Evolutionary conservation across 176 grass and related monocot species (phyloP).

Genomic region (Triticum dicoccoides): DNA sequence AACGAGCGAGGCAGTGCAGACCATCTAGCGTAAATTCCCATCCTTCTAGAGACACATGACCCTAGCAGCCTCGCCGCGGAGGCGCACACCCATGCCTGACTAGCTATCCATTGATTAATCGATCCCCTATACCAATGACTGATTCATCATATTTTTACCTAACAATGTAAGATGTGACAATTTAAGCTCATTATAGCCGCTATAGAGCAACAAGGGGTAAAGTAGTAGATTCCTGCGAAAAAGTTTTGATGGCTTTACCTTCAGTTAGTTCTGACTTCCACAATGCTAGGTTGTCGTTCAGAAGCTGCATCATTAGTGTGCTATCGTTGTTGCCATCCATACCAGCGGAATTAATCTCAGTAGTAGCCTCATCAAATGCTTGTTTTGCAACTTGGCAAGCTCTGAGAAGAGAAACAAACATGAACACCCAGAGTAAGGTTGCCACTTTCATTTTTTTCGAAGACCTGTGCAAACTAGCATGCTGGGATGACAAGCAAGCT

Average conservation of each 20-base stretch:
- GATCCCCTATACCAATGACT: too few species aligned
- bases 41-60: too few species aligned
- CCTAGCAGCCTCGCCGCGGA: too few species aligned
- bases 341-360: slow-evolving; percentile 50
- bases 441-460: background rate
- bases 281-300: slow-evolving; percentile 68
- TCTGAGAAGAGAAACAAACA: slow-evolving; percentile 32
- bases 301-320: slow-evolving; percentile 64
- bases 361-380: slow-evolving; percentile 77
- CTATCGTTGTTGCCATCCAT: slow-evolving; percentile 57
- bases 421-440: background rate
- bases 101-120: too few species aligned
- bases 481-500: slow-evolving; percentile 1
- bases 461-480: slow-evolving; percentile 1
- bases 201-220: background rate
- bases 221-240: background rate
- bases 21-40: too few species aligned
- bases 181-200: too few species aligned
- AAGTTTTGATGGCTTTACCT: slow-evolving; percentile 15
- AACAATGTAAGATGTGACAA: too few species aligned
- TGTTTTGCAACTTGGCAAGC: slow-evolving; percentile 71
- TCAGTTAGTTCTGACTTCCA: slow-evolving; percentile 50
- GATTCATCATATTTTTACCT: too few species aligned
- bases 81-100: too few species aligned
- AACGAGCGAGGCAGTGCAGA: too few species aligned